phyloP scores from a whole-genome alignment of 768 basidiomycete species.

The Symmetrospora coprosmae region DNA sequence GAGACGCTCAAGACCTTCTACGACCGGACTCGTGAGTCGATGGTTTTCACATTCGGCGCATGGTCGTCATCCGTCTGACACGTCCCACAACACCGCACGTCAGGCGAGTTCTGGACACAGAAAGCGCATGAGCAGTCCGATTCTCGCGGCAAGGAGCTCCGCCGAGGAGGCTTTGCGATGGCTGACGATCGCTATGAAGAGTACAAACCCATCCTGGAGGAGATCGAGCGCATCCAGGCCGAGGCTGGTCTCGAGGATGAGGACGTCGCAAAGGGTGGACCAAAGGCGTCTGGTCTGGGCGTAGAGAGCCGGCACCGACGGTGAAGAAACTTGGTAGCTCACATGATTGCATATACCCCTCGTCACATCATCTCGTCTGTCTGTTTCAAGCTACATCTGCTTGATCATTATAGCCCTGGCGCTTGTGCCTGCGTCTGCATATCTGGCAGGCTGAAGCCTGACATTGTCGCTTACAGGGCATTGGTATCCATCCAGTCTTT shows the following conservation, averaged over 20 bases:
- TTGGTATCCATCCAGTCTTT: constrained; percentile 21
- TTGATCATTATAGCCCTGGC: too few relatives aligned
- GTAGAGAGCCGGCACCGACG: constrained; percentile 18
- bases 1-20: constrained; percentile 75
- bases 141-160: constrained; percentile 60
- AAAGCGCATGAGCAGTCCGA: constrained; percentile 49
- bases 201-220: constrained; percentile 67
- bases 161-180: constrained; percentile 60
- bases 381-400: too few relatives aligned
- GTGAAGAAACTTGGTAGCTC: background rate
- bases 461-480: background rate
- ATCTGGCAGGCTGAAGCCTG: too few relatives aligned
- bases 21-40: constrained; percentile 55
- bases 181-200: constrained; percentile 60
- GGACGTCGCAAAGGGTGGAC: background rate
- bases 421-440: too few relatives aligned
- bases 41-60: background rate
- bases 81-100: too few relatives aligned
- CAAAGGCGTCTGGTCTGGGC: constrained; percentile 9
- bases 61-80: background rate
- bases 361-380: too few relatives aligned
- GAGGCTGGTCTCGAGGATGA: constrained; percentile 76
- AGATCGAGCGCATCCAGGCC: constrained; percentile 66
- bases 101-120: constrained; percentile 67
- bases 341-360: background rate